Evolutionary conservation across 495 filamentous ascomycete species (phyloP).

Genomic region (Recurvomyces mirabilis): DNA sequence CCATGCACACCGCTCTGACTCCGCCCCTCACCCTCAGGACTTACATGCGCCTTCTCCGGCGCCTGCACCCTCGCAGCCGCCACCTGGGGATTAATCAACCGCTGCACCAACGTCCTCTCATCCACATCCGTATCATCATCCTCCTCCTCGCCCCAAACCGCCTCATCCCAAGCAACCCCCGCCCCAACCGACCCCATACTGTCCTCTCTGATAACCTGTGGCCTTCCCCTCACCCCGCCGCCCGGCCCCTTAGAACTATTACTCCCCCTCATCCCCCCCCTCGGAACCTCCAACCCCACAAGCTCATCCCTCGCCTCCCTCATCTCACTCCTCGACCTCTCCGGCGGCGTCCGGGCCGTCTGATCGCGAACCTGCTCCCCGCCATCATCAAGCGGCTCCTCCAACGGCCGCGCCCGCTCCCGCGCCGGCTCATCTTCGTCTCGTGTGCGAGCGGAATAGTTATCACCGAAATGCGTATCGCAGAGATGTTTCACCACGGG

Average conservation of each 20-base stretch:
- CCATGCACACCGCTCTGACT: not conserved
- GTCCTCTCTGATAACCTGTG: conserved; percentile 1
- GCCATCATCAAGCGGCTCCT: conserved; percentile 24
- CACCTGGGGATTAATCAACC: conserved; percentile 19
- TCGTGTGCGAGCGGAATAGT: conserved; percentile 43
- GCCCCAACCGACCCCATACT: too few relatives aligned
- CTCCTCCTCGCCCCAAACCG: conserved; percentile 29
- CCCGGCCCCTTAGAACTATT: not conserved
- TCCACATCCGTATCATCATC: conserved; percentile 28
- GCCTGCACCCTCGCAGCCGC: not conserved
- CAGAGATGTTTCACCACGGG: conserved; percentile 88
- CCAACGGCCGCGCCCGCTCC: conserved; percentile 40
- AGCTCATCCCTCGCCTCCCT: conserved; percentile 31
- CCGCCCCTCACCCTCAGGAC: not conserved
- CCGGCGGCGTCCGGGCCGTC: conserved; percentile 52
- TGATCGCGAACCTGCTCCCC: conserved; percentile 52
- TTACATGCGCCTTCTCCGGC: conserved; percentile 7
- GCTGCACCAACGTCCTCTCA: conserved; percentile 24
- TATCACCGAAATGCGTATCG: conserved; percentile 80
- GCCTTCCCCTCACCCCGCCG: not conserved
- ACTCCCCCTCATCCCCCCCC: conserved; percentile 2
- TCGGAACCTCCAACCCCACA: conserved; percentile 12
- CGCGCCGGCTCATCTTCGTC: conserved; percentile 44
- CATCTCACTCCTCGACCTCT: conserved; percentile 41
- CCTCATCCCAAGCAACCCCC: conserved; percentile 29